Percentiles rank a stretch among this genome's conserved stretches.
Conservation (phyloP, 2,329 filamentous ascomycete genomes). For the Ascochyta rabiei region DNA sequence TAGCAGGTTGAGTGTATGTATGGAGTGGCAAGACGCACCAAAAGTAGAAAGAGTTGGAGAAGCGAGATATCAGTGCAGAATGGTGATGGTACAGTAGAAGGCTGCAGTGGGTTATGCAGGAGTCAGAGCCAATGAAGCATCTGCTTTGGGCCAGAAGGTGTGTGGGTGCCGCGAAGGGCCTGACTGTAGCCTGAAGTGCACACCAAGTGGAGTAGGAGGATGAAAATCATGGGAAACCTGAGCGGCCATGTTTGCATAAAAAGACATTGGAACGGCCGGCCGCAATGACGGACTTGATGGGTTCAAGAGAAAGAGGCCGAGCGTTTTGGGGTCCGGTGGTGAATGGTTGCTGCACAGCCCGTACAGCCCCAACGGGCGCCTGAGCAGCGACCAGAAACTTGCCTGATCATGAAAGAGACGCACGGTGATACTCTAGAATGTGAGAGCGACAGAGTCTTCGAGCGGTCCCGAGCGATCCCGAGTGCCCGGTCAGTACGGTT, state of each 20-base stretch:
- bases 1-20: conserved; percentile 20
- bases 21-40: conserved; percentile 20
- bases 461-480: not conserved
- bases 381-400: conserved; percentile 3
- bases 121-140: conserved; percentile 28
- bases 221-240: not conserved
- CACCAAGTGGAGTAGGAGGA: not conserved
- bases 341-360: conserved; percentile 45
- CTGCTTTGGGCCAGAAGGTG: conserved; percentile 29
- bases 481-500: conserved; percentile 6
- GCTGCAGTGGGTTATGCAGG: conserved; percentile 33
- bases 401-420: conserved; percentile 5
- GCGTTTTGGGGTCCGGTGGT: conserved; percentile 30
- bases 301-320: conserved; percentile 31
- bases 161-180: conserved; percentile 36
- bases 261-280: conserved; percentile 30
- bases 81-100: conserved; percentile 32
- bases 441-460: not conserved
- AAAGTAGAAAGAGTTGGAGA: conserved; percentile 33
- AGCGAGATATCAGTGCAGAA: conserved; percentile 27
- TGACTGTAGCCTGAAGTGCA: conserved; percentile 41
- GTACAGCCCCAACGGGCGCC: conserved; percentile 14
- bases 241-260: conserved; percentile 10
- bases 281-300: conserved; percentile 27
- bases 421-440: not conserved